Conservation (phyloP, 495 filamentous ascomycete genomes). For the Sabuloglossum arenarium region DNA sequence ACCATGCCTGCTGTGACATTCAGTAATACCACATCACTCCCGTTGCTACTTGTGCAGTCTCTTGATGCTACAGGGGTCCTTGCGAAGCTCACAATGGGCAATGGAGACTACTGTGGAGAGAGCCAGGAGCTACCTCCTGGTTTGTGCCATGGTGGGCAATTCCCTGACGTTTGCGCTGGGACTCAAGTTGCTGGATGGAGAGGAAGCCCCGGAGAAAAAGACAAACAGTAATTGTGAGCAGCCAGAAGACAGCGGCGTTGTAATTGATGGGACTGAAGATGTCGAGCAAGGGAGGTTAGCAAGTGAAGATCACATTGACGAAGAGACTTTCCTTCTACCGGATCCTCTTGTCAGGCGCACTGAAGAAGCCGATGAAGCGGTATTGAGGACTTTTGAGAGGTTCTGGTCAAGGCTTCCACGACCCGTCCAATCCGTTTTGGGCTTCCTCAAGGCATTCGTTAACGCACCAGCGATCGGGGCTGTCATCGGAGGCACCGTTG, state of each 20-base stretch:
- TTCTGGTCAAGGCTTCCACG: background rate
- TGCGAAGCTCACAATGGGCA: conserved; percentile 25
- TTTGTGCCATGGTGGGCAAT: conserved; percentile 16
- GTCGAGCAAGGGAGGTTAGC: background rate
- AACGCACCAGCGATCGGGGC: conserved; percentile 51
- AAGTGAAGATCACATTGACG: background rate
- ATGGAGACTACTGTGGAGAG: conserved; percentile 30
- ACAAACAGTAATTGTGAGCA: background rate
- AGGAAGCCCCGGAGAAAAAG: conserved; percentile 3
- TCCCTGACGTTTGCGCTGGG: background rate
- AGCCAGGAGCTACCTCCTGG: conserved; percentile 50
- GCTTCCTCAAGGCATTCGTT: conserved; percentile 29
- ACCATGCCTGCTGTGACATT: conserved; percentile 45
- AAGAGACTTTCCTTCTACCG: conserved; percentile 27
- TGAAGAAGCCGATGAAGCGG: conserved; percentile 8
- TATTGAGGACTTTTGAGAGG: background rate
- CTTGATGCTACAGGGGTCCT: conserved; percentile 44
- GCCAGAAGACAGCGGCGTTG: background rate
- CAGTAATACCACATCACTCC: conserved; percentile 59
- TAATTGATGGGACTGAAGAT: background rate
- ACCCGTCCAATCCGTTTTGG: conserved; percentile 18
- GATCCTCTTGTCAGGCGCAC: conserved; percentile 11
- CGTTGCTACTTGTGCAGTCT: conserved; percentile 43
- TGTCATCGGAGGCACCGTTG: conserved; percentile 35
- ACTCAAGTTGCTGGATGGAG: conserved; percentile 26